Conservation (phyloP, 148 eudicot species). For the Nepenthes gracilis region DNA sequence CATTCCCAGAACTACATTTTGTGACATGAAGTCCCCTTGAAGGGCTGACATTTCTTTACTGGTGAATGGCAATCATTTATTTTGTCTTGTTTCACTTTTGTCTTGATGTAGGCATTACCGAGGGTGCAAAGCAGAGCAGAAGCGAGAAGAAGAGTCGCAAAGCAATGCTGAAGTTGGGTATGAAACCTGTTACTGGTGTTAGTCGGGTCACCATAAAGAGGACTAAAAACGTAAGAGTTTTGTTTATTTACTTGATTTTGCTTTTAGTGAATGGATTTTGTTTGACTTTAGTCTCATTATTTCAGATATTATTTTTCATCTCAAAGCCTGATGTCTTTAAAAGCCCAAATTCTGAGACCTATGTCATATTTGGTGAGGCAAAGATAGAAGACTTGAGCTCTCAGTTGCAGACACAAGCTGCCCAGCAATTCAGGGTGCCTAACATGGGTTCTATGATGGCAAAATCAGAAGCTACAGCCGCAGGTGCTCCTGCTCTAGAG, state of each 20-base stretch:
- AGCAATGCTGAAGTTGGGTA: constrained; percentile 88
- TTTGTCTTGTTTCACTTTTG: neutral
- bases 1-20: too few species aligned
- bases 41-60: too few species aligned
- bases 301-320: constrained; percentile 47
- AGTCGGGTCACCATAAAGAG: constrained; percentile 85
- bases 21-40: too few species aligned
- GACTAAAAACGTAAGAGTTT: constrained; percentile 52
- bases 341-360: constrained; percentile 60
- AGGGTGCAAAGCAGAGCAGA: constrained; percentile 72
- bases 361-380: constrained; percentile 61
- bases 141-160: constrained; percentile 94
- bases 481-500: constrained; percentile 23
- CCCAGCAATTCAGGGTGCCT: constrained; percentile 66
- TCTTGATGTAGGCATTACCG: constrained; percentile 34
- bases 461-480: constrained; percentile 28
- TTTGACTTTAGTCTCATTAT: neutral
- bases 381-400: constrained; percentile 74
- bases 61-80: too few species aligned
- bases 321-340: constrained; percentile 20
- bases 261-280: neutral
- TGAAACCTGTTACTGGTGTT: constrained; percentile 85
- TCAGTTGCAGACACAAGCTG: constrained; percentile 67
- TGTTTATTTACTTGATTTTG: neutral
- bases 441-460: constrained; percentile 43